Evolutionary conservation across 108 stramenopile species (phyloP), one percentile per base, ranked within the genome.

Genomic region (Fragilariopsis cylindrus): DNA sequence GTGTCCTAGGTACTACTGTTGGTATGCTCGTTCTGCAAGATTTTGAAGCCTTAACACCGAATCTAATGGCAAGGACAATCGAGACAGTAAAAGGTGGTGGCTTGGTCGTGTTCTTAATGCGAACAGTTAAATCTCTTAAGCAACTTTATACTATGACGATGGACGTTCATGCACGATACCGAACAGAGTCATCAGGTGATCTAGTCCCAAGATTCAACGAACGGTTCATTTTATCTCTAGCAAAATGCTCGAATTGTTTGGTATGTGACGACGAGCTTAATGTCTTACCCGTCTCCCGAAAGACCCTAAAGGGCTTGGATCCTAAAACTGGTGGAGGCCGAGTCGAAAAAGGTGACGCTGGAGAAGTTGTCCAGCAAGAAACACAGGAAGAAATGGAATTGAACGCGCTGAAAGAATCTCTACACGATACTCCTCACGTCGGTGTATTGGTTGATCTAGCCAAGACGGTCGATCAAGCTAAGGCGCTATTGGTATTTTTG

Each of bases 191-290:
- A 21, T 71, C 89, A 13, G 94, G 81, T 1, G 95, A 96, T 74
- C 74, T 97, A 9, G 91, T 97, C 12, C 97, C 98, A 40, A 76
- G 99, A 12, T 99, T 99, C 87, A 99, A 99, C 82, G 99, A 99
- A 84, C 94, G 99, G 47, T 99, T 99, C 73, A 96, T 99, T 72
- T 79, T 99, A 53, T 93, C 92, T 47, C 74, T 99, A 47, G 95
- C 84, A 1, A 85, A 94, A 52, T 98, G 97, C 79, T 69, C 66
- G 39, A 90, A 88, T 73, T 98, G 97, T 74, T 80, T 99, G 48
- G 98, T 98, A 4, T 91, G 97, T 66, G 99, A 99, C 76, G 99
- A 99, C 69, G 99, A 99, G 81, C 81, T 99, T 72, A 99, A 99
- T 86, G 90, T 99, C 6, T 84, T 99, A 65, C 98, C 98, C 1